Base-by-base conservation (phyloP, 2,329 filamentous ascomycete genomes). In the Neofusicoccum laricinum region DNA sequence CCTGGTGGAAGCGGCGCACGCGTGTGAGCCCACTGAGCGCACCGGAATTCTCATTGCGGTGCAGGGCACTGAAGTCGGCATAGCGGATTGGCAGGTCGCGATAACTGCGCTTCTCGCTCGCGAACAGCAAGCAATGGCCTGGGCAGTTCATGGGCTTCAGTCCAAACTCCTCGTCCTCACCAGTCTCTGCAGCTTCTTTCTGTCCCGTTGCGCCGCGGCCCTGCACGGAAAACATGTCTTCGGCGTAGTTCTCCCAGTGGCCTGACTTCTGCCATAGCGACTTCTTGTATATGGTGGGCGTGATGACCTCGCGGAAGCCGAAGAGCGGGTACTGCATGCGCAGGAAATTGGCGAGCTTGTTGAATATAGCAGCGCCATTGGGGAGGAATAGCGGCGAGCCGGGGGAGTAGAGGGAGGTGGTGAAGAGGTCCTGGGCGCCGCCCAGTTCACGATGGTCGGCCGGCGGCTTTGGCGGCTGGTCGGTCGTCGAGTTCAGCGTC, bases 131-230 rank as follows among this genome's bases (percentile, higher is more conserved):
- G 78, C 91, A 96, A 79, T 98, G 94, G 32, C 93, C 93, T 3
- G 95, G 95, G 80, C 95, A 99, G 81, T 98, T 98, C 92, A 96
- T 96, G 14, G 92, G 92, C 77, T 96, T 96, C 69, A 96, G 80
- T 17, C 91, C 91, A 76, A 91, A 96, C 67, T 91, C 89, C 68
- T 89, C 87, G 67, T 90, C 86, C 66, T 88, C 85, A 19, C 81
- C 82, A 7, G 76, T 67, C 66, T 86, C 81, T 2, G 75, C 75
- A 5, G 77, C 77, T 3, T 79, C 79, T 21, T 73, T 78, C 38
- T 79, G 78, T n/a, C 81, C 81, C 5, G 63, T 61, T 8, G 63
- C 53, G 4, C 51, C 64, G 15, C 83, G 80, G 1, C 82, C 83
- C 21, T 79, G 87, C 32, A 96, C 92, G 63, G 90, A 88, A 77